A percentile compares a stretch with the other conserved stretches of the same genome.
Evolutionary conservation across 2,329 filamentous ascomycete genomes (phyloP).

Genomic region (Penicillium sp.): DNA sequence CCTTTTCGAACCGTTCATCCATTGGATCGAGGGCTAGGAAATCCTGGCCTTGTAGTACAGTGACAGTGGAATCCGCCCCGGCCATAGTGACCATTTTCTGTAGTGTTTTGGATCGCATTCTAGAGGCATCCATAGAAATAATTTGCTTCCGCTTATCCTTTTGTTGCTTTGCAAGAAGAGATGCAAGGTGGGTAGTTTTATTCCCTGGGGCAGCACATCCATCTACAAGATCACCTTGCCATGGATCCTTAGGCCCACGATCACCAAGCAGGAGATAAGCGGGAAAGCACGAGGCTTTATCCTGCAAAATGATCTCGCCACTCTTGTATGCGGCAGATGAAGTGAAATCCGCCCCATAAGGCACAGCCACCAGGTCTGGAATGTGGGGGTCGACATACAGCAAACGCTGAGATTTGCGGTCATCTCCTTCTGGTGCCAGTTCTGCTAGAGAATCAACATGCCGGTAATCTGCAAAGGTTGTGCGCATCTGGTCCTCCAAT

Average conservation of each 20-base stretch:
- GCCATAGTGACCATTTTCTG: constrained; percentile 81
- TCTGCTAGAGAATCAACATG: constrained; percentile 58
- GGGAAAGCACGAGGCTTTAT: constrained; percentile 96
- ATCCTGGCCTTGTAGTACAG: constrained; percentile 72
- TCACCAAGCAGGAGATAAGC: constrained; percentile 76
- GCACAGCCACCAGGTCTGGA: constrained; percentile 78
- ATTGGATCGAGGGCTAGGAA: constrained; percentile 74
- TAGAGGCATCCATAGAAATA: constrained; percentile 42
- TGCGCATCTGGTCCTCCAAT: constrained; percentile 69
- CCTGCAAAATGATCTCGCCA: constrained; percentile 85
- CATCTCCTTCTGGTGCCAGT: constrained; percentile 48
- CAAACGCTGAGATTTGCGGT: constrained; percentile 16
- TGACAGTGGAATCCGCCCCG: constrained; percentile 66
- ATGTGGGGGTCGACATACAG: constrained; percentile 75
- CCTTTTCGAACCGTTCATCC: constrained; percentile 62
- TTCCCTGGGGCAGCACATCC: constrained; percentile 94
- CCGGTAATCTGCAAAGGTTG: constrained; percentile 68
- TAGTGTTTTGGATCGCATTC: constrained; percentile 67
- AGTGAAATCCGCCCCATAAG: constrained; percentile 69
- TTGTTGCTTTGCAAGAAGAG: constrained; percentile 56
- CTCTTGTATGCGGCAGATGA: constrained; percentile 70
- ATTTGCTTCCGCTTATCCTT: constrained; percentile 49
- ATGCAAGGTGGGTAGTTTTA: constrained; percentile 91
- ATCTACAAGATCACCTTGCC: constrained; percentile 75
- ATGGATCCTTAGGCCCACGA: constrained; percentile 31